Evolutionary conservation across 805 yeast species (phyloP).

Genomic region (Ogataea zsoltii): DNA sequence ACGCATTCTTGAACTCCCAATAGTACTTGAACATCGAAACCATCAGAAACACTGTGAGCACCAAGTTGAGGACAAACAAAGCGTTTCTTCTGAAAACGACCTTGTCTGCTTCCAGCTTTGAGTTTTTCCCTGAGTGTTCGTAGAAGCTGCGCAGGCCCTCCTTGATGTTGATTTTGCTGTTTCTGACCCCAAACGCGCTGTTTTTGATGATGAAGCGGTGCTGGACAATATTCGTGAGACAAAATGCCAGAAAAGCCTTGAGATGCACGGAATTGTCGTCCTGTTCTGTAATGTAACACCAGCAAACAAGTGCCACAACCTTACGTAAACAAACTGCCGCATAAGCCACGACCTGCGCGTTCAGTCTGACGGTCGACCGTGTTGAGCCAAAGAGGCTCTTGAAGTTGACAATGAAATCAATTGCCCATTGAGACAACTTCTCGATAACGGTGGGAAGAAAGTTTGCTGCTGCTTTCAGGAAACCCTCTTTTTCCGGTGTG

Average conservation of each 20-base stretch:
- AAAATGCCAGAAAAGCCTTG: slow-evolving; percentile 30
- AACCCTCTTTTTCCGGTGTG: slow-evolving; percentile 15
- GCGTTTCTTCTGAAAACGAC: slow-evolving; percentile 22
- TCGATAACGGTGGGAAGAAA: slow-evolving; percentile 28
- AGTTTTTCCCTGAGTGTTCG: slow-evolving; percentile 16
- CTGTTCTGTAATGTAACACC: slow-evolving; percentile 30
- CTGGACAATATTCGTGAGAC: slow-evolving; percentile 27
- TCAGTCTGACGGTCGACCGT: neutral
- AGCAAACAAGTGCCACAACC: slow-evolving; percentile 26
- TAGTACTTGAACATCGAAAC: slow-evolving; percentile 23
- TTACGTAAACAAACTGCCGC: slow-evolving; percentile 30
- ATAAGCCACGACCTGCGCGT: slow-evolving; percentile 26
- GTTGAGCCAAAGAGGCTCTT: slow-evolving; percentile 6
- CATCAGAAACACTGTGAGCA: slow-evolving; percentile 12
- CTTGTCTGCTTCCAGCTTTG: slow-evolving; percentile 21
- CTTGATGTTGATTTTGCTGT: slow-evolving; percentile 7
- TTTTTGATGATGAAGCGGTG: slow-evolving; percentile 28
- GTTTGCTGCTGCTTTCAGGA: slow-evolving; percentile 19
- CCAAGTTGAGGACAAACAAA: slow-evolving; percentile 11
- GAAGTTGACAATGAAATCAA: slow-evolving; percentile 8
- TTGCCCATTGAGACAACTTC: slow-evolving; percentile 18
- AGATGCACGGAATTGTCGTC: slow-evolving; percentile 30
- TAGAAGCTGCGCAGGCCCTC: slow-evolving; percentile 25
- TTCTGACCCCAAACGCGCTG: slow-evolving; percentile 7
- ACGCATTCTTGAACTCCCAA: slow-evolving; percentile 15